Evolutionary conservation across 75 land plant genomes (phyloP), one percentile per base, ranked within the genome.

Genomic region (Chamaecyparis obtusa): DNA sequence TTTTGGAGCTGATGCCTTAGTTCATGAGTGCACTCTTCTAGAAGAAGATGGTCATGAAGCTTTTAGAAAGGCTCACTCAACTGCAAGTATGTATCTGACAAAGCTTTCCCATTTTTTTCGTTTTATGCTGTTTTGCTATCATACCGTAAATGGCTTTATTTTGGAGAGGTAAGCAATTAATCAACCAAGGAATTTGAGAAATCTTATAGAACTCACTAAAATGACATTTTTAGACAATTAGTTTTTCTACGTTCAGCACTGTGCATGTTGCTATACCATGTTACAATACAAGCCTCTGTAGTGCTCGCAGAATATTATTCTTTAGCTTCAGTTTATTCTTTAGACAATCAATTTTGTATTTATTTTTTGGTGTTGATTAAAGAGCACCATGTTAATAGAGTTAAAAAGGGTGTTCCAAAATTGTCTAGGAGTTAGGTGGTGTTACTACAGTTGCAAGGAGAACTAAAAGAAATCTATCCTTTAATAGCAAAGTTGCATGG

Each of bases 1-100:
- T 67, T 86, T 84, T 84, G 91, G 88, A 57, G 93, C 93, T 39
- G 93, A 92, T 87, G 88, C 89, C n/a, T 46, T 92, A 21, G 90
- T 92, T 46, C 93, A 92, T 56, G 93, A 92, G 72, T 88, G 92
- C 57, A 90, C 93, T 56, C 83, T 90, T 43, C 17, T 87, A 48
- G 93, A 90, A 64, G 89, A 90, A 24, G 88, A 88, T 72, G 92
- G 89, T 3, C 17, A 10, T 60, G 72, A 90, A 19, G 88, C 91
- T 43, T 43, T 83, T 39, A 41, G 36, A 21, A 85, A 88, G 14
- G 64, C 60, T 88, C 93, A 92, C 89, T 92, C 93, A 46, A 92
- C 91, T 82, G 91, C 93, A 83, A 86, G 92, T 91, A 72, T 36
- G 91, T 86, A 83, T 49, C 39, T 72, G 71, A 74, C 14, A 19